These are phyloP conservation scores for Amaranthus hypochondriacus DNA, from an alignment of 148 eudicot genomes.

Conservation along the genomic window DNA sequence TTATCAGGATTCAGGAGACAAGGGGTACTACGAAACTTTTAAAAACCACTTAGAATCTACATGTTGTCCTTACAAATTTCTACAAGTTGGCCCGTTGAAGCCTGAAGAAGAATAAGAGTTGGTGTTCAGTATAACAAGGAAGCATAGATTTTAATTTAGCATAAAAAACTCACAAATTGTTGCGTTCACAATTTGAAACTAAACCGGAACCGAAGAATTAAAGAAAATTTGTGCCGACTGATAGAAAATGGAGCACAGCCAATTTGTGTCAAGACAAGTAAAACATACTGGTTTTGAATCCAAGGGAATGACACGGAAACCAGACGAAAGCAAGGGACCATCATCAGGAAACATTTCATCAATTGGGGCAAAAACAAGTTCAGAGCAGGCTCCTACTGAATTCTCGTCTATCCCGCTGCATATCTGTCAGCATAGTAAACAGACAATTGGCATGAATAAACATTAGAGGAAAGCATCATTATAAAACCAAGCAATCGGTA, in stretches of 20 bases:
- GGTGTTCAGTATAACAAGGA: neutral
- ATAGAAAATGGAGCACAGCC: neutral
- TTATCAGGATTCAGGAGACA: neutral
- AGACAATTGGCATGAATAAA: neutral
- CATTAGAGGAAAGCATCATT: too few species aligned
- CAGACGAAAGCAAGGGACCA: conserved; percentile 83
- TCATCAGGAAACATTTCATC: conserved; percentile 95
- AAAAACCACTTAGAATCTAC: neutral
- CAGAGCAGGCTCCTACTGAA: conserved; percentile 83
- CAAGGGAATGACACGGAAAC: conserved; percentile 82
- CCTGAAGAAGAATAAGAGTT: neutral
- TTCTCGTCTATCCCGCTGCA: conserved; percentile 81
- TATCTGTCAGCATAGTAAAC: conserved; percentile 37
- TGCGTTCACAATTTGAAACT: neutral
- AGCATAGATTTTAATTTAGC: neutral
- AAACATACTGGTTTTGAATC: conserved; percentile 76
- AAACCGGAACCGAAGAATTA: neutral
- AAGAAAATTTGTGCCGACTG: neutral
- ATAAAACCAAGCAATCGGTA: too few species aligned
- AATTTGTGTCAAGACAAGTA: neutral
- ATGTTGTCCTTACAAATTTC: conserved; percentile 1
- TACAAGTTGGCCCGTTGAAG: neutral
- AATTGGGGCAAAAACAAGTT: conserved; percentile 94
- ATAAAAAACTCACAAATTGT: neutral
- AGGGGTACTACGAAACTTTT: neutral